Evolutionary conservation across 1,284 basidiomycete genomes (phyloP), one percentile per base, ranked within the genome.

Genomic region (Puccinia horiana): DNA sequence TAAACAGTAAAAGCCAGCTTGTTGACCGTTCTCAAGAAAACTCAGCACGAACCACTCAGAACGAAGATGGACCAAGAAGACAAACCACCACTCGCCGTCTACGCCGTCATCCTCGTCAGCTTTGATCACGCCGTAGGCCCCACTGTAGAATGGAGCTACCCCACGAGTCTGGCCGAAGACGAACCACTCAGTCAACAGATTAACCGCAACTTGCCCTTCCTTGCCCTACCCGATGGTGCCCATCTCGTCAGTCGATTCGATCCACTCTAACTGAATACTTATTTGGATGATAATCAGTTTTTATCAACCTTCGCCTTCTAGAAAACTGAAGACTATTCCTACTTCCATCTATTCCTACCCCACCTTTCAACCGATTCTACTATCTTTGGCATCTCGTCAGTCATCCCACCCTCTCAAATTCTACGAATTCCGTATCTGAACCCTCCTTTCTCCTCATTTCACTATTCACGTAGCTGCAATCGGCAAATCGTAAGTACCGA

Each of bases 141-240:
- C 14, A 92, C 91, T 75, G 93, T 97, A 83, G 95, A 98, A 87
- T 97, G 92, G 81, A 86, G 88, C 8, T 88, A 88, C 84, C 89
- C 89, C 6, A 84, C 86, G 88, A 90, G 90, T 1, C 89, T 96
- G 61, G 91, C 92, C 83, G 90, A 93, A 47, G 92, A 96, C 85
- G 92, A 94, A 83, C 93, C 80, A 52, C 54, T 81, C 35, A 81
- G 72, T 29, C 56, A 81, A 83, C 84, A 93, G 85, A 89, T 96
- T 69, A 88, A 90, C 54, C 92, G 92, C 85, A 91, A 95, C 61
- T 89, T 99, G 26, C 96, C 96, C 0, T 99, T 99, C 88, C 90
- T 99, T n/a, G 97, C 96, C 0, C 90, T 99, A 29, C 96, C 96
- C 0, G 97, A 99, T 85, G 96, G 96, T 40, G 95, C 96, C 18